Percentiles rank a stretch among this genome's conserved stretches.
These are phyloP conservation scores for Acer negundo DNA, from an alignment of 345 rosid genomes.

Conservation along the genomic window DNA sequence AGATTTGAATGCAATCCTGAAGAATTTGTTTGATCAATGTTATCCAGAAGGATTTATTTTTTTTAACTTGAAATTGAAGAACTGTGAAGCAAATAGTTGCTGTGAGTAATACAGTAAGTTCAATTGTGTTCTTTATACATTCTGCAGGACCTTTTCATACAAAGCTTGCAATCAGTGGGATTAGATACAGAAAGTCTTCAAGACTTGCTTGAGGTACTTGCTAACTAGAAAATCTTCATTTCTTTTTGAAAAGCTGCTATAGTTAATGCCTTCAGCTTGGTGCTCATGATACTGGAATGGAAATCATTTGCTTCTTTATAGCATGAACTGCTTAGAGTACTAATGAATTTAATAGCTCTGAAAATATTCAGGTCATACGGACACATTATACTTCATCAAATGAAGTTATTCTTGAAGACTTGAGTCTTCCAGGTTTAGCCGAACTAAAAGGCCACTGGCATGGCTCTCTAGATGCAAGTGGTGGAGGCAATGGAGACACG, in stretches of 20 bases:
- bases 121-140: conserved; percentile 17
- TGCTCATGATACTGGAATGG: conserved; percentile 1
- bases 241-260: conserved; percentile 9
- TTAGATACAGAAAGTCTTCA: conserved; percentile 74
- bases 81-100: neutral
- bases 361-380: conserved; percentile 58
- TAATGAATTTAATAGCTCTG: conserved; percentile 23
- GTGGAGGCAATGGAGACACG: conserved; percentile 99
- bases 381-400: conserved; percentile 61
- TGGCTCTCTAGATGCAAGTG: conserved; percentile 96
- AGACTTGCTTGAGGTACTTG: conserved; percentile 79
- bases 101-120: neutral
- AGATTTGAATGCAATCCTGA: conserved; percentile 2
- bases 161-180: conserved; percentile 82
- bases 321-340: neutral
- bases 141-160: conserved; percentile 89
- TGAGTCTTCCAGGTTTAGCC: conserved; percentile 88
- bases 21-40: neutral
- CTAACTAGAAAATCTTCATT: conserved; percentile 10
- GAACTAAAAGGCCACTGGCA: conserved; percentile 94
- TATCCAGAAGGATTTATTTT: neutral
- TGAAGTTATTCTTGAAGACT: conserved; percentile 76
- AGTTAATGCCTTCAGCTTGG: neutral
- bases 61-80: neutral
- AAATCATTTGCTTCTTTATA: neutral